Base-by-base conservation (phyloP, 2,329 filamentous ascomycete species). In the Cladophialophora carrionii region DNA sequence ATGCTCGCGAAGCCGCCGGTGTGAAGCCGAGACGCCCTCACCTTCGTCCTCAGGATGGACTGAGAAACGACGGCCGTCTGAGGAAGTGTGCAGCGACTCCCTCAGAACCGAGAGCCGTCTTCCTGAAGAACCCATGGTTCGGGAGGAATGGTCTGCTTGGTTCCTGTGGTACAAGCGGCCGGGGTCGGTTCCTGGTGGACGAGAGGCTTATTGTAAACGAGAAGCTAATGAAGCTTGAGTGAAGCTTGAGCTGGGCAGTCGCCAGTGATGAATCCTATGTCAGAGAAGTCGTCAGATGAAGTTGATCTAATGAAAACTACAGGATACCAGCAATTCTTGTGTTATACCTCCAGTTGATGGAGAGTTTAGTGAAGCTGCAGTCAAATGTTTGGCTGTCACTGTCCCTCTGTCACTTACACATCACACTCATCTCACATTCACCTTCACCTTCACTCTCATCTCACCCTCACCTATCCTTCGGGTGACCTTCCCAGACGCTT, bases 1-100 rank as follows among this genome's bases (percentile, higher is more conserved):
- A 70, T 91, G 91, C 75, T 88, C 87, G 73, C 93, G 90, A 81
- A 97, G 96, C 76, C 96, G 90, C 69, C 89, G 87, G 78, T 97
- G 93, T 74, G 92, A 90, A 76, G 90, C 89, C 73, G 92, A 96
- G 74, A 85, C 87, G 71, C 87, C 84, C 81, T 96, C 92, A 49
- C 88, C 84, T 81, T 96, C 92, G 43, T 64, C 49, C 61, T 68
- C 64, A 34, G 62, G 59, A 29, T 69, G 65, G 24, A 69, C 37
- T 41, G 63, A 66, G 61, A 64, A 69, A 24, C 55, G 67, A 54
- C 53, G 57, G 51, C 68, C 54, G 62, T 58, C 80, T 74, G 61
- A 77, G 71, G 55, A 73, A 68, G 31, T 55, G 70, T 69, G 74
- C 74, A 69, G 48, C 4, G 61, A 62, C 14, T 68, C 66, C 32